Percentiles rank a stretch among this genome's conserved stretches.
Conservation (phyloP, 2,329 filamentous ascomycete species). For the Raffaelea arxii region DNA sequence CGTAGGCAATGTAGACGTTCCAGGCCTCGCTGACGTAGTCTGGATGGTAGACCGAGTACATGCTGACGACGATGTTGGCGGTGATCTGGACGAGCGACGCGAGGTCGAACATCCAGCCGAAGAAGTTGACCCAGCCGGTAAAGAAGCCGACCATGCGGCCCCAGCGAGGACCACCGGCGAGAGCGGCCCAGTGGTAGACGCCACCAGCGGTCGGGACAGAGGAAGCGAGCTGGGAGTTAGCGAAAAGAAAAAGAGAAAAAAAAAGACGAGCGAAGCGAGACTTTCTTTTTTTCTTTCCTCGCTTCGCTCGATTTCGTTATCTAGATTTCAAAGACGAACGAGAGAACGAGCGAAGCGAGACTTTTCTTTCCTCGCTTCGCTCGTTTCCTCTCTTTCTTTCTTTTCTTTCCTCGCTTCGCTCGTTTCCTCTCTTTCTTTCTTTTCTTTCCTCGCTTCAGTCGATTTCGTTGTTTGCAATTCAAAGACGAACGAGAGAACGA, state of each 20-base stretch:
- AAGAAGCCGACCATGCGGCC: constrained; percentile 57
- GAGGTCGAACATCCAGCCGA: constrained; percentile 53
- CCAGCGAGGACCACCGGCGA: constrained; percentile 50
- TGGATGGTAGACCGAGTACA: constrained; percentile 50
- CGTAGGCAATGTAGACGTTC: constrained; percentile 50
- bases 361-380: no score
- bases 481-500: not conserved
- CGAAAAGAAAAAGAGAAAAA: not conserved
- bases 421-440: no score
- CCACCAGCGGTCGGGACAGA: constrained; percentile 49
- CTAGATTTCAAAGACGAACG: no score
- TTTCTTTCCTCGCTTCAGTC: no score
- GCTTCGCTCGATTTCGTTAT: no score
- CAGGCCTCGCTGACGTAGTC: constrained; percentile 41
- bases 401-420: no score
- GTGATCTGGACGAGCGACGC: constrained; percentile 49
- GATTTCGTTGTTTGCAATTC: no score
- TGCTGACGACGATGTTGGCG: constrained; percentile 48
- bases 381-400: no score
- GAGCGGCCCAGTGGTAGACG: constrained; percentile 64
- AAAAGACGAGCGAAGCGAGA: not conserved
- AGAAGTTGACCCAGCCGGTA: constrained; percentile 54
- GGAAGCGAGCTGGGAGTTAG: constrained; percentile 40
- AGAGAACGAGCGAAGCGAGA: no score
- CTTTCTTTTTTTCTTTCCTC: no score